Evolutionary conservation across 768 basidiomycete genomes (phyloP).

Genomic region (Coprinellus micaceus): DNA sequence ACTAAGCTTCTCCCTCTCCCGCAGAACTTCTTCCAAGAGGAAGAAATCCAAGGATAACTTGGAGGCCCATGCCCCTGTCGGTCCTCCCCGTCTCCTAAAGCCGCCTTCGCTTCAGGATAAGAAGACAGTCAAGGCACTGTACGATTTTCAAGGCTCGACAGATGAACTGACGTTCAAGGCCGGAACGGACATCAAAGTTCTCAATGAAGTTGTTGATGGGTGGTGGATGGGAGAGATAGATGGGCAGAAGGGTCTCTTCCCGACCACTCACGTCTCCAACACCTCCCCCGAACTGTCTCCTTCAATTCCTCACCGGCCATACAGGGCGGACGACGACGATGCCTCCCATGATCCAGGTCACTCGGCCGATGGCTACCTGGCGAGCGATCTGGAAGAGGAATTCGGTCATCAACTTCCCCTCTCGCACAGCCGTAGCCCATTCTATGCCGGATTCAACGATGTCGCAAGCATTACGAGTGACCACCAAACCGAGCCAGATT

Average conservation of each 20-base stretch:
- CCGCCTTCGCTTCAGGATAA: slow-evolving; percentile 46
- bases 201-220: slow-evolving; percentile 79
- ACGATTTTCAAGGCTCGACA: slow-evolving; percentile 68
- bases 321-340: slow-evolving; percentile 4
- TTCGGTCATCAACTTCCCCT: slow-evolving; percentile 42
- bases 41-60: slow-evolving; percentile 34
- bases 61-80: slow-evolving; percentile 27
- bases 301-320: slow-evolving; percentile 23
- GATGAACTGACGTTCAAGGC: slow-evolving; percentile 76
- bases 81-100: slow-evolving; percentile 42
- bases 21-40: slow-evolving; percentile 27
- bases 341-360: slow-evolving; percentile 10
- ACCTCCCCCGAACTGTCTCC: slow-evolving; percentile 28
- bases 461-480: slow-evolving; percentile 30
- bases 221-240: slow-evolving; percentile 87
- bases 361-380: slow-evolving; percentile 24
- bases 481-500: slow-evolving; percentile 42
- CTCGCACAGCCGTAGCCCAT: slow-evolving; percentile 40
- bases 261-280: slow-evolving; percentile 67
- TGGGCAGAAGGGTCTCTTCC: slow-evolving; percentile 78
- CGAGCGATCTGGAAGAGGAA: slow-evolving; percentile 44
- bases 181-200: slow-evolving; percentile 72
- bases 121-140: slow-evolving; percentile 64
- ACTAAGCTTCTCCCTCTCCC: slow-evolving; percentile 13
- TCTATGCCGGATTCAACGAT: slow-evolving; percentile 40